Percentiles rank a stretch among this genome's conserved stretches.
Evolutionary conservation across 129 eudicot genomes (phyloP).

Genomic region (Artemisia tridentata): DNA sequence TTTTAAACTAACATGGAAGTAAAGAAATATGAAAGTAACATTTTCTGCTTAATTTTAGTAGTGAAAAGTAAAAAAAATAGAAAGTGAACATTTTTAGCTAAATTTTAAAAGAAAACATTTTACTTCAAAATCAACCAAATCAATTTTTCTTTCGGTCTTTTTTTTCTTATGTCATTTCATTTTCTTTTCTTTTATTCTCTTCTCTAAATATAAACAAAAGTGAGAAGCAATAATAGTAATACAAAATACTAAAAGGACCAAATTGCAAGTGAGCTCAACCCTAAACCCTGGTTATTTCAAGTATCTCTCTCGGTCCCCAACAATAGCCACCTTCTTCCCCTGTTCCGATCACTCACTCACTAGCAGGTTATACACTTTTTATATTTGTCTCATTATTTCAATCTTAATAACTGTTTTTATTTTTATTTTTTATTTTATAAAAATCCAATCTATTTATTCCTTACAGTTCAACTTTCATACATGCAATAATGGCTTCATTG

Average conservation of each 20-base stretch:
- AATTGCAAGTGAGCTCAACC: conserved; percentile 1
- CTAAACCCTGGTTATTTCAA: conserved; percentile 11
- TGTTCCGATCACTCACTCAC: background rate
- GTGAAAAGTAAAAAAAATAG: too few species aligned
- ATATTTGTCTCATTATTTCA: background rate
- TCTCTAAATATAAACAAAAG: too few species aligned
- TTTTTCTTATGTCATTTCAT: too few species aligned
- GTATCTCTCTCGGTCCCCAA: background rate
- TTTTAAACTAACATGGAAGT: too few species aligned
- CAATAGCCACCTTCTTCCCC: conserved; percentile 11
- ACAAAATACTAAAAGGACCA: conserved; percentile 5
- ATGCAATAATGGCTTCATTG: conserved; percentile 43
- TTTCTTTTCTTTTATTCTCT: too few species aligned
- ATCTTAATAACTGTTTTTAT: background rate
- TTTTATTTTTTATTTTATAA: background rate
- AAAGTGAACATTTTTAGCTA: too few species aligned
- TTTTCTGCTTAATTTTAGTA: too few species aligned
- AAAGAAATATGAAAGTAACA: too few species aligned
- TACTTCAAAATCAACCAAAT: too few species aligned
- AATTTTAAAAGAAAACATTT: too few species aligned
- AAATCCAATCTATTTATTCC: background rate
- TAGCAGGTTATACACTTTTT: background rate
- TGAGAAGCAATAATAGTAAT: too few species aligned
- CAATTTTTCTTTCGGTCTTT: too few species aligned
- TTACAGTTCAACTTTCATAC: background rate